Evolutionary conservation across 2,329 filamentous ascomycete species (phyloP).

Genomic region (Colletotrichum simmondsii): DNA sequence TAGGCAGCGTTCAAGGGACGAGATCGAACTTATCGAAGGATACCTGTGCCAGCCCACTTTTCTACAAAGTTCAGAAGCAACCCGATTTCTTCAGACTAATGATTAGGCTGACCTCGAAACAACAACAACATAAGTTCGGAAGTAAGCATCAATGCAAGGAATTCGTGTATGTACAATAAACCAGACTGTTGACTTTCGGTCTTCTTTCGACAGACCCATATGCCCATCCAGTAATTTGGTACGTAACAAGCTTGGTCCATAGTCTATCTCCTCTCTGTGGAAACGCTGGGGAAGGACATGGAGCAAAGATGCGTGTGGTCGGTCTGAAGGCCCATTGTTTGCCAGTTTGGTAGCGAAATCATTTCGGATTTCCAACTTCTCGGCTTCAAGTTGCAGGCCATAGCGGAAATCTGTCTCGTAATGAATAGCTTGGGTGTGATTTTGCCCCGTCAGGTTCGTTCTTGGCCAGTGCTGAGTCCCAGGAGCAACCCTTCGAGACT

Average conservation of each 20-base stretch:
- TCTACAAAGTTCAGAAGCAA: background rate
- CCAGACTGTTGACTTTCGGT: background rate
- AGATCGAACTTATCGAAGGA: no score
- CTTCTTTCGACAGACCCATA: background rate
- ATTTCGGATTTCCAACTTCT: background rate
- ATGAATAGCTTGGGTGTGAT: background rate
- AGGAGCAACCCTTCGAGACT: background rate
- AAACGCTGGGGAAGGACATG: slow-evolving; percentile 13
- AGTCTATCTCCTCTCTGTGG: slow-evolving; percentile 24
- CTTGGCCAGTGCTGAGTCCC: background rate
- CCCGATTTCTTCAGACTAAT: background rate
- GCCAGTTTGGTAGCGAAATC: background rate
- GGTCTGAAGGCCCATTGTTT: background rate
- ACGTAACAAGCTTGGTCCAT: slow-evolving; percentile 24
- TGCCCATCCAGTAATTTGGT: background rate
- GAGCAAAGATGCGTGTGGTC: slow-evolving; percentile 4
- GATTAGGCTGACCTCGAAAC: background rate
- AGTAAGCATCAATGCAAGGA: background rate
- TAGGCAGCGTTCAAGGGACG: background rate
- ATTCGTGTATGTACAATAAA: background rate
- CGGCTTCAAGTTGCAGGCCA: background rate
- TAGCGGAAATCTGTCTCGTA: background rate
- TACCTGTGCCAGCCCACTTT: background rate
- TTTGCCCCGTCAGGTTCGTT: background rate
- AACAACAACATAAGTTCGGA: background rate